Conservation (phyloP, 148 eudicot genomes). For the Rhododendron simsii region DNA sequence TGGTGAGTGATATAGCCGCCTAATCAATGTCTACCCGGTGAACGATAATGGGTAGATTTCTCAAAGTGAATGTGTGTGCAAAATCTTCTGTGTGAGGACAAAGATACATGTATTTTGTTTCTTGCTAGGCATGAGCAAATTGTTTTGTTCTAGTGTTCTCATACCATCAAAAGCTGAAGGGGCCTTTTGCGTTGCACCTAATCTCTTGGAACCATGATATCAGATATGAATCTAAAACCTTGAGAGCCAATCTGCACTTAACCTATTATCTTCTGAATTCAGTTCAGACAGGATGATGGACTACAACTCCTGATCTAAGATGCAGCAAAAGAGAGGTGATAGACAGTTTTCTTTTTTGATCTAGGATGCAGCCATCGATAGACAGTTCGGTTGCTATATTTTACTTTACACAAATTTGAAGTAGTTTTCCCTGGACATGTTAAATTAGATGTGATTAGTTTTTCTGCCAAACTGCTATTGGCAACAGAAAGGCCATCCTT, state of each 20-base stretch:
- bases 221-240: neutral
- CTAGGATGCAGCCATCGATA: neutral
- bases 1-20: neutral
- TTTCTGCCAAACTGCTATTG: conserved; percentile 1
- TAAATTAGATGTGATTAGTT: neutral
- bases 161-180: neutral
- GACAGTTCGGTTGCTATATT: neutral
- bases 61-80: neutral
- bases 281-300: neutral
- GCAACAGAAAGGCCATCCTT: neutral
- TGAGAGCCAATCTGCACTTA: neutral
- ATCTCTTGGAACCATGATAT: neutral
- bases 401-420: neutral
- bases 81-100: neutral
- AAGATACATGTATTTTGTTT: neutral
- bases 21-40: neutral
- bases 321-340: neutral
- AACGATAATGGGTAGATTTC: neutral
- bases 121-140: neutral
- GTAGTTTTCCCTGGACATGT: neutral
- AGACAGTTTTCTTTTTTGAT: neutral
- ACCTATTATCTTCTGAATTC: neutral
- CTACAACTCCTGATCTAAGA: neutral
- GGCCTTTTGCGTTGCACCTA: neutral
- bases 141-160: neutral